Conservation (phyloP, 495 filamentous ascomycete species). For the Neurospora discreta region DNA sequence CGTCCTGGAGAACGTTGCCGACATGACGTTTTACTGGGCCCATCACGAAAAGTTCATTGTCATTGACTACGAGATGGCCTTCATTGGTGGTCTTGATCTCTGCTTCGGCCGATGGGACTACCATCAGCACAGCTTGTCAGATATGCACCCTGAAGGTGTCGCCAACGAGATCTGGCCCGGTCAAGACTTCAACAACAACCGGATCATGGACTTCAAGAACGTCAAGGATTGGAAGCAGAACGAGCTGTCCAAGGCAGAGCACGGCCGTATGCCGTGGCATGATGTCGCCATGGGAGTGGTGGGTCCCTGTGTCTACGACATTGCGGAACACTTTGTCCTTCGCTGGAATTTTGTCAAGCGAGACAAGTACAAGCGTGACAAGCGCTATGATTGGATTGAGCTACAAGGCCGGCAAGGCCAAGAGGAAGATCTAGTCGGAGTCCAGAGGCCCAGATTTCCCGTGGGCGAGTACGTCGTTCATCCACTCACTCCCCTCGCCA, state of each 20-base stretch:
- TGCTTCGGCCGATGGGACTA: conserved; percentile 92
- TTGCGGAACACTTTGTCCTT: conserved; percentile 91
- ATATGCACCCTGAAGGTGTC: conserved; percentile 79
- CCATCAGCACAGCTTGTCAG: conserved; percentile 73
- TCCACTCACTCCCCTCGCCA: conserved; percentile 53
- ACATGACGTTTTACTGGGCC: conserved; percentile 98
- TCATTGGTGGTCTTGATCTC: conserved; percentile 89
- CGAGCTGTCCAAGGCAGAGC: conserved; percentile 83
- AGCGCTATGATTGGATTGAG: conserved; percentile 69
- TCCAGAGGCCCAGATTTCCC: conserved; percentile 75
- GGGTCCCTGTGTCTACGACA: conserved; percentile 84
- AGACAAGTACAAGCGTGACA: conserved; percentile 90
- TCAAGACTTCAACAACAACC: conserved; percentile 93
- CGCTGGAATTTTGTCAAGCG: conserved; percentile 96
- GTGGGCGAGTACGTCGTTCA: conserved; percentile 81
- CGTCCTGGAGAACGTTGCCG: conserved; percentile 81
- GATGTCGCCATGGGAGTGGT: conserved; percentile 86
- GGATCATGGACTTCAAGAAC: conserved; percentile 89
- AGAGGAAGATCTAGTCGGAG: conserved; percentile 73
- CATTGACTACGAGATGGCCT: conserved; percentile 80
- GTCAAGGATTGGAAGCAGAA: conserved; percentile 90
- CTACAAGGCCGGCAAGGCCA: conserved; percentile 70
- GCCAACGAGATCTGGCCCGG: conserved; percentile 82
- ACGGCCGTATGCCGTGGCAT: conserved; percentile 95
- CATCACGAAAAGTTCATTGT: conserved; percentile 97